Conservation (phyloP, 345 rosid genomes). For the Sonneratia caseolaris region DNA sequence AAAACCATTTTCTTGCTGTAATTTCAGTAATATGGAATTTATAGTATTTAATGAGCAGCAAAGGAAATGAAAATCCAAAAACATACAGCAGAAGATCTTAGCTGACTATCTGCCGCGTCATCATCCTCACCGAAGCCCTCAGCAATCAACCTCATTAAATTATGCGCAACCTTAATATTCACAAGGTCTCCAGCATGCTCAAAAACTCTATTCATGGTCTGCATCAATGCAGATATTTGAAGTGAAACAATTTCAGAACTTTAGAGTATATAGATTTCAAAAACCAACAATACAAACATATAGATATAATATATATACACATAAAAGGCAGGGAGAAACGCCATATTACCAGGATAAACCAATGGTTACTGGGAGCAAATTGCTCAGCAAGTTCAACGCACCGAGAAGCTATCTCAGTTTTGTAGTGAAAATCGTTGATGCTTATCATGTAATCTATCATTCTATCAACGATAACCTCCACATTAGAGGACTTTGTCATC, state of each 20-base stretch:
- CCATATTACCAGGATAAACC: constrained; percentile 84
- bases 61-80: neutral
- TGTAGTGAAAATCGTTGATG: constrained; percentile 87
- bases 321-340: neutral
- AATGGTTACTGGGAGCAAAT: constrained; percentile 95
- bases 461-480: constrained; percentile 94
- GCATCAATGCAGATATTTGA: constrained; percentile 9
- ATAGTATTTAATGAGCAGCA: neutral
- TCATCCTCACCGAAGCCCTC: constrained; percentile 97
- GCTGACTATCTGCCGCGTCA: constrained; percentile 75
- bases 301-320: neutral
- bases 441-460: constrained; percentile 98
- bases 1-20: neutral
- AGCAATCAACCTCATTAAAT: constrained; percentile 89
- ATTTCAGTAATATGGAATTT: neutral
- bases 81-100: constrained; percentile 94
- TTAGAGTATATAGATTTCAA: neutral
- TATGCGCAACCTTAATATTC: constrained; percentile 87
- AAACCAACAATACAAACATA: constrained; percentile 6
- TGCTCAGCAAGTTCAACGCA: constrained; percentile 96
- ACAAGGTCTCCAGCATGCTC: constrained; percentile 98
- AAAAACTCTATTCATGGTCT: constrained; percentile 92
- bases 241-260: constrained; percentile 4
- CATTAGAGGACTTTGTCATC: constrained; percentile 96
- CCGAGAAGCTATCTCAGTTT: constrained; percentile 93